Percentiles rank a stretch among this genome's conserved stretches.
Evolutionary conservation across 345 rosid genomes (phyloP).

Genomic region (Gossypium mustelinum): DNA sequence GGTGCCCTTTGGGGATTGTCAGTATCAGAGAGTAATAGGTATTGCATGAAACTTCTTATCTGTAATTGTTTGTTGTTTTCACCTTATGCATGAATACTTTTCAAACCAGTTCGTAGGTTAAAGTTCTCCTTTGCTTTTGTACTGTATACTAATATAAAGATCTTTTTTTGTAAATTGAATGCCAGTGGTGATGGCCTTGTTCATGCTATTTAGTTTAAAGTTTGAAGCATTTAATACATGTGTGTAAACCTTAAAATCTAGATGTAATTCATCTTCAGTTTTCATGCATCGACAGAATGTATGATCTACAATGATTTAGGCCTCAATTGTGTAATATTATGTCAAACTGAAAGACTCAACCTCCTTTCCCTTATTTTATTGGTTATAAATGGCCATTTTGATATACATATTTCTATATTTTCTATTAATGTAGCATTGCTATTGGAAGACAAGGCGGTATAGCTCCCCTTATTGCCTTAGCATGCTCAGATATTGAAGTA

Average conservation of each 20-base stretch:
- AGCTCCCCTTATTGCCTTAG: slow-evolving; percentile 59
- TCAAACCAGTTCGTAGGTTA: neutral
- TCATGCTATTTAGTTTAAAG: neutral
- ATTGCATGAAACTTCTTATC: neutral
- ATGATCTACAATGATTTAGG: neutral
- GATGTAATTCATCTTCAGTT: neutral
- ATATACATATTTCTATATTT: neutral
- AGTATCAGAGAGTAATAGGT: slow-evolving; percentile 90
- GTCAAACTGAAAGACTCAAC: neutral
- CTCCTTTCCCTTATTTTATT: neutral
- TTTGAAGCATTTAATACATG: neutral
- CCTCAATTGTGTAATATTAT: neutral
- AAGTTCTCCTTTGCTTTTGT: neutral
- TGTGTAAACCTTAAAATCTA: neutral
- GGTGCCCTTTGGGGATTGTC: slow-evolving; percentile 98
- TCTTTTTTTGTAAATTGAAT: neutral
- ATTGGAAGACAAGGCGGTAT: slow-evolving; percentile 80
- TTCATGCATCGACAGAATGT: neutral
- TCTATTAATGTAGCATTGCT: slow-evolving; percentile 44
- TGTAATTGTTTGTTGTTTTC: neutral
- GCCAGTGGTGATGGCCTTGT: neutral
- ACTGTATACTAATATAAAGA: neutral
- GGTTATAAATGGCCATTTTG: neutral
- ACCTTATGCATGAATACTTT: neutral
- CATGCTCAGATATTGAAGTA: slow-evolving; percentile 67